Evolutionary conservation across 768 basidiomycete species (phyloP).

Genomic region (Sarcomyxa edulis): DNA sequence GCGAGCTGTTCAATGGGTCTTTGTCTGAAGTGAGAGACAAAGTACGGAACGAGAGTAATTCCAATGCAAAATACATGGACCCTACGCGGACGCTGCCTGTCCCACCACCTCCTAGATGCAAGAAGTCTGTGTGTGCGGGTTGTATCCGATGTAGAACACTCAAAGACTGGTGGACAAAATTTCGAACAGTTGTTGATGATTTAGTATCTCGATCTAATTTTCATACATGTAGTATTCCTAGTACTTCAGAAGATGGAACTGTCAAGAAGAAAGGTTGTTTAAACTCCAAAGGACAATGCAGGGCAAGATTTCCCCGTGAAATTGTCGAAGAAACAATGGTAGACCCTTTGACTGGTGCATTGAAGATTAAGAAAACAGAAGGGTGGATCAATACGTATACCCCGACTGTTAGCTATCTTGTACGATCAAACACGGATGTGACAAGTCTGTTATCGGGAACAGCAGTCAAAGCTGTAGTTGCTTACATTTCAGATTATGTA

Average conservation of each 20-base stretch:
- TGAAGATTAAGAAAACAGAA: conserved; percentile 26
- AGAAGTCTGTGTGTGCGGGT: background rate
- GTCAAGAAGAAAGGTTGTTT: background rate
- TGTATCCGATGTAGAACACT: conserved; percentile 7
- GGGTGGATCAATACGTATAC: conserved; percentile 26
- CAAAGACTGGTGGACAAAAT: conserved; percentile 10
- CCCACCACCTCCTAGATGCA: conserved; percentile 15
- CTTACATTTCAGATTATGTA: conserved; percentile 24
- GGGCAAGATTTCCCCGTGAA: conserved; percentile 22
- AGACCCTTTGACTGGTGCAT: conserved; percentile 18
- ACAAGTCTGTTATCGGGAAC: conserved; percentile 20
- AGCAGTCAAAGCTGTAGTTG: conserved; percentile 16
- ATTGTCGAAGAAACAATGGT: conserved; percentile 15
- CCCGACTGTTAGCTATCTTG: conserved; percentile 18
- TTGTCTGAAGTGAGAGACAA: conserved; percentile 10
- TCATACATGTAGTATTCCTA: conserved; percentile 15
- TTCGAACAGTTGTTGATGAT: conserved; percentile 12
- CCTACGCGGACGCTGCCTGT: conserved; percentile 19
- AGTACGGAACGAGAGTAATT: conserved; percentile 1
- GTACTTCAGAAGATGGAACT: background rate
- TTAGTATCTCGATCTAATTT: conserved; percentile 12
- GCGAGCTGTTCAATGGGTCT: conserved; percentile 22
- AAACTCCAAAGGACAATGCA: background rate
- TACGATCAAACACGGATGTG: conserved; percentile 16
- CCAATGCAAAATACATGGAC: conserved; percentile 7